Percentiles rank a stretch among this genome's conserved stretches.
These are phyloP conservation scores for Solanum neorickii DNA, from an alignment of 257 asterid genomes.

Conservation along the genomic window DNA sequence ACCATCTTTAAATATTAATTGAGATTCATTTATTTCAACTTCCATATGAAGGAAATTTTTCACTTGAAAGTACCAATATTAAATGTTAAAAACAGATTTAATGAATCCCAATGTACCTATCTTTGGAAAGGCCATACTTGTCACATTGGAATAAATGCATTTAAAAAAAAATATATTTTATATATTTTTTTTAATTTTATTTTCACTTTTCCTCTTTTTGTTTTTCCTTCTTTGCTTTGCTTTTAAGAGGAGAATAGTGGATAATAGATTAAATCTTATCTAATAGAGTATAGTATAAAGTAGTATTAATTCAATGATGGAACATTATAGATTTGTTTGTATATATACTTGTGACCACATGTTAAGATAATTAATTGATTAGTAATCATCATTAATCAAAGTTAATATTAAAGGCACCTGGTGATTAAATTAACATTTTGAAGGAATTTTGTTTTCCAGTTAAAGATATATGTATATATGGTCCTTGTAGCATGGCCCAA, in stretches of 20 bases:
- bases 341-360: not conserved
- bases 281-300: not conserved
- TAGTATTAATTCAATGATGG: not conserved
- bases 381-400: not conserved
- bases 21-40: not conserved
- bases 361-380: not conserved
- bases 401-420: not conserved
- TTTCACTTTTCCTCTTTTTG: not conserved
- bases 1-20: not conserved
- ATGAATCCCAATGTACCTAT: not conserved
- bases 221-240: not conserved
- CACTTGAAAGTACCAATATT: not conserved
- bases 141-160: not conserved
- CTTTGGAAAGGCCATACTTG: not conserved
- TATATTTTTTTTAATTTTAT: not conserved
- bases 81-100: not conserved
- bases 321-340: not conserved
- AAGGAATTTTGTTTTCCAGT: not conserved
- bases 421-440: not conserved
- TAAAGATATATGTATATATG: not conserved
- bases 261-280: not conserved
- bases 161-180: not conserved
- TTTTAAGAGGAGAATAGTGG: not conserved
- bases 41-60: not conserved
- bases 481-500: constrained; percentile 1